Evolutionary conservation across 2,329 filamentous ascomycete genomes (phyloP).

Genomic region (Trichoderma atrobrunneum): DNA sequence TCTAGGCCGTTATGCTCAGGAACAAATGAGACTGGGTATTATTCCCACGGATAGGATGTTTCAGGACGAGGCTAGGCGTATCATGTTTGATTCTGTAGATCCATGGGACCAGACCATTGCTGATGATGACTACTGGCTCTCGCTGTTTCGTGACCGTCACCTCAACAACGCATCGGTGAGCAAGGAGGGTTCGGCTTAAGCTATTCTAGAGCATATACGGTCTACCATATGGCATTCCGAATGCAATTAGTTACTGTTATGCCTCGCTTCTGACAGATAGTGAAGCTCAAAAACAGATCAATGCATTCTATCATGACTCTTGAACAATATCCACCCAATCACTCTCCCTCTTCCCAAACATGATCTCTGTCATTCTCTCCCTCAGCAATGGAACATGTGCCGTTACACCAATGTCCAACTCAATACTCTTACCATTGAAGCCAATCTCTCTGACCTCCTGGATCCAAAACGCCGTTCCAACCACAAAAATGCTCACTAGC

Average conservation of each 20-base stretch:
- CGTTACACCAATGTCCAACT: background rate
- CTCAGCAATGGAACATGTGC: background rate
- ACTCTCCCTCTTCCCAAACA: background rate
- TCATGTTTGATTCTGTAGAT: background rate
- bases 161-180: background rate
- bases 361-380: background rate
- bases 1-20: background rate
- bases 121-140: background rate
- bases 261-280: background rate
- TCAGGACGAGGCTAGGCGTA: background rate
- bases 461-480: background rate
- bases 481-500: background rate
- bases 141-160: background rate
- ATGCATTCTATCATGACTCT: background rate
- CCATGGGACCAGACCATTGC: background rate
- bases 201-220: background rate
- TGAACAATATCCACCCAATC: background rate
- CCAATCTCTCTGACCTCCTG: background rate
- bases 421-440: background rate
- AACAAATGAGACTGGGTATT: background rate
- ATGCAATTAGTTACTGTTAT: background rate
- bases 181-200: background rate
- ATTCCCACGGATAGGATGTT: background rate
- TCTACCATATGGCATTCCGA: background rate
- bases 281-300: background rate